phyloP scores from a whole-genome alignment of 768 basidiomycete species.

The Mrakia frigida region DNA sequence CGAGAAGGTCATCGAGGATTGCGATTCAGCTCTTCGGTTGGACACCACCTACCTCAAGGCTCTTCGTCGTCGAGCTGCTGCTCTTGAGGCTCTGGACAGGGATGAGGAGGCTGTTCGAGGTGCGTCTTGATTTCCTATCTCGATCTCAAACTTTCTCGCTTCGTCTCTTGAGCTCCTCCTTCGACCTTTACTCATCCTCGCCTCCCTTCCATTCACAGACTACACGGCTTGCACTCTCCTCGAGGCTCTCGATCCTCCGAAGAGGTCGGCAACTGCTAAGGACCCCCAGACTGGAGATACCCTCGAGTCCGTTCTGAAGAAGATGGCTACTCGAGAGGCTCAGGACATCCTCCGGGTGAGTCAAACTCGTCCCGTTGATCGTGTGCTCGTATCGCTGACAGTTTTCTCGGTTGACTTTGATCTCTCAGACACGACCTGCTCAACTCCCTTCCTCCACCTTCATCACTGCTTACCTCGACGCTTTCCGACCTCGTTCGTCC shows the following conservation, averaged over 20 bases:
- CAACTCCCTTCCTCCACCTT: conserved; percentile 84
- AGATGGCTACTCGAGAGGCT: conserved; percentile 66
- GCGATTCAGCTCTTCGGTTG: conserved; percentile 76
- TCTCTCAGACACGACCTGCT: conserved; percentile 61
- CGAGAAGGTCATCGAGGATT: conserved; percentile 78
- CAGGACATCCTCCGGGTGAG: conserved; percentile 61
- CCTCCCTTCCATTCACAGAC: conserved; percentile 50
- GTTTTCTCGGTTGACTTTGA: not conserved
- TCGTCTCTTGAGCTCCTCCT: not conserved
- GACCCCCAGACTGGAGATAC: conserved; percentile 69
- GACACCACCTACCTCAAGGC: conserved; percentile 75
- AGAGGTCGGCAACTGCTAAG: conserved; percentile 41
- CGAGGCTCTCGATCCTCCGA: conserved; percentile 61
- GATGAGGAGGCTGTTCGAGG: conserved; percentile 75
- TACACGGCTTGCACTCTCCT: conserved; percentile 95
- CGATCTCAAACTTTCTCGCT: too few species aligned
- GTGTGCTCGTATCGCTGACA: not conserved
- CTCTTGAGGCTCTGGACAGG: conserved; percentile 68
- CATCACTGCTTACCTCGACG: conserved; percentile 91
- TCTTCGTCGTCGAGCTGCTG: conserved; percentile 79
- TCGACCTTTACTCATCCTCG: not conserved
- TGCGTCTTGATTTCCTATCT: conserved; percentile 42
- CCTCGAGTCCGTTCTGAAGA: conserved; percentile 89
- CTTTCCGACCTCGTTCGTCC: conserved; percentile 79
- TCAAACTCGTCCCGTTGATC: too few species aligned